Evolutionary conservation across 768 basidiomycete genomes (phyloP), one percentile per base, ranked within the genome.

Genomic region (Fomitopsis serialis): DNA sequence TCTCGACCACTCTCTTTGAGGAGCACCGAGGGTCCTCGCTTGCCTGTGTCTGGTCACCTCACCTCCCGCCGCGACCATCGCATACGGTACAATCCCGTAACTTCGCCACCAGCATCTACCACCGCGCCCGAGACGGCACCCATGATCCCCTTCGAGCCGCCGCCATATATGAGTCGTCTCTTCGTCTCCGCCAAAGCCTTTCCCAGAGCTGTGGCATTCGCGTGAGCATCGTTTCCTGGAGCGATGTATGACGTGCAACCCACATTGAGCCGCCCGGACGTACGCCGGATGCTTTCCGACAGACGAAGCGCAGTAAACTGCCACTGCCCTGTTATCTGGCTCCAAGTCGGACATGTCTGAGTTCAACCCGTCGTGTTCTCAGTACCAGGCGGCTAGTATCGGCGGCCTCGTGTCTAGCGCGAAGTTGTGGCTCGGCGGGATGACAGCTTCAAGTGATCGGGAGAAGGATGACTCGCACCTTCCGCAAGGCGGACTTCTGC

Each of bases 251-350:
- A 25, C 34, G 23, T n/a, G 6, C 4, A 12, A 76, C 88, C 59
- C 57, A 90, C 90, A 90, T 36, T 68, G 53, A 1, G 92, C 92
- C 13, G 92, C 90, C 19, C 74, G 67, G 23, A 75, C 69, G 64
- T 80, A 93, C 1, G 83, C 82, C 10, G 77, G 70, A 48, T 78
- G 70, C 32, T 72, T 79, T 23, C 93, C 92, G 0, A 75, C 61
- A 0, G 84, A 87, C 0, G 92, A 87, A 8, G 82, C 94, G 64
- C 94, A 96, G 62, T 88, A 93, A 5, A 93, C 91, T 2, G 87
- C 85, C n/a, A 90, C 75, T 6, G 80, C 77, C 42, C 15, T 40
- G 15, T 15, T 40, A 5, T 5, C 37, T 15, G 37, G 13, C n/a
- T n/a, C n/a, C 37, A 40, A 7, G 6, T 15, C 37, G 29, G 29